Conservation (phyloP, 2,329 filamentous ascomycete species). For the Intubia oerlemansii region DNA sequence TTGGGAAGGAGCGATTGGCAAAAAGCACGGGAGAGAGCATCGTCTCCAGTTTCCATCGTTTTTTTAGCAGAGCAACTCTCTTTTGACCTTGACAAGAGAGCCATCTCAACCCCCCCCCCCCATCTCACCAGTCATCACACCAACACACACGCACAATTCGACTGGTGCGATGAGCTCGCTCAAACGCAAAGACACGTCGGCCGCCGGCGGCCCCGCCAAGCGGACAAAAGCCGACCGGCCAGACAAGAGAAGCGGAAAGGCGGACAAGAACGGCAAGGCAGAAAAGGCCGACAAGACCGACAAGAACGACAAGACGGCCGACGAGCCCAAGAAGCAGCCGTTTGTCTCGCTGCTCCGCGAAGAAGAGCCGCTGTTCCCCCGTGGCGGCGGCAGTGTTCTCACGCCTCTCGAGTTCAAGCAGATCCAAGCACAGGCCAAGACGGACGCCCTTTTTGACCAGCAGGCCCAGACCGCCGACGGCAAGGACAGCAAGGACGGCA, state of each 20-base stretch:
- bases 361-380: slow-evolving; percentile 78
- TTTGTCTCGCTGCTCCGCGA: slow-evolving; percentile 34
- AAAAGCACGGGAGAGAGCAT: too few relatives aligned
- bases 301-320: slow-evolving; percentile 1
- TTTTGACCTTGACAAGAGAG: too few relatives aligned
- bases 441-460: slow-evolving; percentile 80
- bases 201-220: slow-evolving; percentile 2
- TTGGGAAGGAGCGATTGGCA: too few relatives aligned
- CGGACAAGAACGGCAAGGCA: slow-evolving; percentile 4
- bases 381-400: slow-evolving; percentile 75
- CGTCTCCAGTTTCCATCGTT: too few relatives aligned
- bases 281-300: slow-evolving; percentile 2
- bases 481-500: too few relatives aligned
- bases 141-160: too few relatives aligned
- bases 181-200: slow-evolving; percentile 7
- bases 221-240: slow-evolving; percentile 2
- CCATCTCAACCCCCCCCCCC: too few relatives aligned
- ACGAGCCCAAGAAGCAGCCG: slow-evolving; percentile 3
- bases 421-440: slow-evolving; percentile 81
- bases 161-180: slow-evolving; percentile 8
- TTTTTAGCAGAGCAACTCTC: too few relatives aligned
- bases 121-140: too few relatives aligned
- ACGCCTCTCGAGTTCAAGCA: slow-evolving; percentile 92
- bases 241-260: slow-evolving; percentile 1
- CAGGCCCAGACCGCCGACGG: slow-evolving; percentile 34